Evolutionary conservation across 2,329 filamentous ascomycete species (phyloP).

Genomic region (Colletotrichum endophyticum): DNA sequence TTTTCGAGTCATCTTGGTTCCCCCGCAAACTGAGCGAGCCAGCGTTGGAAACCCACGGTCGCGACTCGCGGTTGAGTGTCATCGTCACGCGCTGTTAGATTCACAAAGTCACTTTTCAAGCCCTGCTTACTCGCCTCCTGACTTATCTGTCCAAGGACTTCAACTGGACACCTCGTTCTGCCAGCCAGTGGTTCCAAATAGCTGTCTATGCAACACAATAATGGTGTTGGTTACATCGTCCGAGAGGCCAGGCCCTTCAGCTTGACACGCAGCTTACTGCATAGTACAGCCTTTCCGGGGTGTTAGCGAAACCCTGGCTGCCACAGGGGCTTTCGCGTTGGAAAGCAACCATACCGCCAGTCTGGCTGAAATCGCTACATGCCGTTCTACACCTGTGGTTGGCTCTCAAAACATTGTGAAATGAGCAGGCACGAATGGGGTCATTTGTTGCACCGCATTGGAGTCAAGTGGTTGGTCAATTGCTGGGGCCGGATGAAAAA

Average conservation of each 20-base stretch:
- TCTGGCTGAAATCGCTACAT: not conserved
- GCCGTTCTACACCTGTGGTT: not conserved
- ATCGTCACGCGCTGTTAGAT: not conserved
- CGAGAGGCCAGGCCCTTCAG: not conserved
- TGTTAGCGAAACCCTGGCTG: not conserved
- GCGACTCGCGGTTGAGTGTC: not conserved
- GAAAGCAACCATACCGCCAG: not conserved
- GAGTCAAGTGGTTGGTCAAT: not conserved
- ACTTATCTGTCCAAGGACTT: not conserved
- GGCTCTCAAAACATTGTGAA: not conserved
- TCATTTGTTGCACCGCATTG: not conserved
- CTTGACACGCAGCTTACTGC: slow-evolving; percentile 7
- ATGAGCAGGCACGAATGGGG: not conserved
- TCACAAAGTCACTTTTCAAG: not conserved
- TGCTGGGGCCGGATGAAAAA: not conserved
- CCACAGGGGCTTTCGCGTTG: not conserved
- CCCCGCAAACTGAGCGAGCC: not conserved
- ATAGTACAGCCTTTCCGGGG: not conserved
- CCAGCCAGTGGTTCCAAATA: not conserved
- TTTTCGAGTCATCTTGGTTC: not conserved
- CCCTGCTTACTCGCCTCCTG: not conserved
- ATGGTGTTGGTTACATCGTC: not conserved
- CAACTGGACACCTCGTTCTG: not conserved
- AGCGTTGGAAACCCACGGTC: not conserved
- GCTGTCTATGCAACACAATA: not conserved